Evolutionary conservation across 768 basidiomycete species (phyloP), one percentile per base, ranked within the genome.

Genomic region (Leccinum uliginosum): DNA sequence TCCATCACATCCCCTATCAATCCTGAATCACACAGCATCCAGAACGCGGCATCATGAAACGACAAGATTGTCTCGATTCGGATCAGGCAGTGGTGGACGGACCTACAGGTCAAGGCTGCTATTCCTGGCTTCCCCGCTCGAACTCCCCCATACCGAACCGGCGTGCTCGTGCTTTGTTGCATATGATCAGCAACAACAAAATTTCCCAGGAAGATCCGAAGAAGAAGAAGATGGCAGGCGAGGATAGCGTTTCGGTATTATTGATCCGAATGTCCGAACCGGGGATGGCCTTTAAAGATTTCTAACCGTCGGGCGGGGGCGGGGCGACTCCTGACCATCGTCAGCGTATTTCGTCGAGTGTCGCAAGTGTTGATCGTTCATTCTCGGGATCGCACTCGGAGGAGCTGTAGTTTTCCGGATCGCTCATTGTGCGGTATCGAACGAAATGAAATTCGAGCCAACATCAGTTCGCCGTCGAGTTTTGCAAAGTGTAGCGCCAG

Each of bases 91-190:
- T 72, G 89, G 87, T 63, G 87, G 80, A 9, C 75, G 65, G 53
- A 80, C 72, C 70, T 82, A 91, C 2, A 89, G 62, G 69, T 89
- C 87, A 54, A 89, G 80, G 66, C 38, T 89, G 88, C 60, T 86
- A 90, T 70, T 90, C 86, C 19, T 81, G 72, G 4, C 85, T 85
- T 11, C 62, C 62, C 57, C 80, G 79, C 71, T 89, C 85, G 60
- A 80, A 87, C 21, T 84, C 80, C 89, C 89, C 89, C 89, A 91
- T 11, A 82, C 84, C 1, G 86, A 82, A 12, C 83, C 83, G 84
- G 66, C 26, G 32, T 49, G 47, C 60, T 50, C 24, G 29, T 47
- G 44, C 60, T 47, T 47, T 35, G 47, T 26, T 35, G 38, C 17
- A 27, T 14, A 45, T 30, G n/a, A 24, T 4, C 38, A 40, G 38